These are phyloP conservation scores for Rhytidiadelphus loreus DNA, from an alignment of 225 moss, liverwort and hornwort genomes.

Conservation along the genomic window DNA sequence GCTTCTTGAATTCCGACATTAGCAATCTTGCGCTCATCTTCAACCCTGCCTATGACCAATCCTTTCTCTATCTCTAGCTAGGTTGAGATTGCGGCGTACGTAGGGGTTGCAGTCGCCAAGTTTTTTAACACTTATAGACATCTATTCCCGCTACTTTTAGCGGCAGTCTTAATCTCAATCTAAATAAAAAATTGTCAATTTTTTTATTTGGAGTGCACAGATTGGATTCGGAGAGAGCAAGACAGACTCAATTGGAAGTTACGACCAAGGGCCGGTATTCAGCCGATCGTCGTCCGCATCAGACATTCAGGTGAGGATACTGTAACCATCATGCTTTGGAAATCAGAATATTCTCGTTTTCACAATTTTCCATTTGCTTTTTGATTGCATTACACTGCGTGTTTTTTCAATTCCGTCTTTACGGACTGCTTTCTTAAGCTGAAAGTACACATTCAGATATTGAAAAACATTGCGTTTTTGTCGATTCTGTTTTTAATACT, in stretches of 20 bases:
- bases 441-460: neutral
- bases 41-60: neutral
- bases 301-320: constrained; percentile 46
- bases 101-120: neutral
- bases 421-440: neutral
- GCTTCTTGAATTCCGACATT: neutral
- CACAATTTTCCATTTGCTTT: neutral
- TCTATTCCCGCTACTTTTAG: neutral
- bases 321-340: neutral
- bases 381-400: neutral
- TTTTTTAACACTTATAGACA: neutral
- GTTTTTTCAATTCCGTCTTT: neutral
- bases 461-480: neutral
- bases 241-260: constrained; percentile 9
- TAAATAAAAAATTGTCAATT: neutral
- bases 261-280: constrained; percentile 6
- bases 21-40: neutral
- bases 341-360: neutral
- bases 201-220: neutral
- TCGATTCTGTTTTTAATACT: neutral
- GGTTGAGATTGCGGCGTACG: neutral
- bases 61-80: neutral
- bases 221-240: constrained; percentile 13
- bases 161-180: neutral
- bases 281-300: constrained; percentile 49